A percentile compares a stretch with the other conserved stretches of the same genome.
Evolutionary conservation across 2,329 filamentous ascomycete species (phyloP).

Genomic region (Microdochium bolleyi): DNA sequence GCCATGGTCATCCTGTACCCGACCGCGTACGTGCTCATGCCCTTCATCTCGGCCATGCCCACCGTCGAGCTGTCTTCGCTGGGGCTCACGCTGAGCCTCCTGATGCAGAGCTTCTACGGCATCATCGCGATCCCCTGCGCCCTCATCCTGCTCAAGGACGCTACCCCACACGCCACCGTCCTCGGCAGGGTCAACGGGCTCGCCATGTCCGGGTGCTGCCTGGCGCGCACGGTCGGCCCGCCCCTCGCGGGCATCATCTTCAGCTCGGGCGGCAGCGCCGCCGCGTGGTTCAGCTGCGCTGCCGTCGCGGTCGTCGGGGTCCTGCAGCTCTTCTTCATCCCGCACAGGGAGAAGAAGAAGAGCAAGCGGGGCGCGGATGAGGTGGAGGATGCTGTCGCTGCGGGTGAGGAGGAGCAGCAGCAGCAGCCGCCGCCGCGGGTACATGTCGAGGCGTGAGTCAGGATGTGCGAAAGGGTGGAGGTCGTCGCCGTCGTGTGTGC

Average conservation of each 20-base stretch:
- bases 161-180: slow-evolving; percentile 51
- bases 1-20: slow-evolving; percentile 59
- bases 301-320: slow-evolving; percentile 17
- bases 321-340: slow-evolving; percentile 21
- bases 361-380: not conserved
- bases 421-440: no score
- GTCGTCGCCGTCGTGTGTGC: no score
- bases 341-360: slow-evolving; percentile 6
- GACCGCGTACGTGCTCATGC: slow-evolving; percentile 59
- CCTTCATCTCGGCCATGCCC: slow-evolving; percentile 56
- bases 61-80: slow-evolving; percentile 37
- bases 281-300: slow-evolving; percentile 31
- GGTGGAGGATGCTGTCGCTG: not conserved
- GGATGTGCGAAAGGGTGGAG: no score
- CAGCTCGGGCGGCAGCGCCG: slow-evolving; percentile 42
- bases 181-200: slow-evolving; percentile 67
- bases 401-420: not conserved
- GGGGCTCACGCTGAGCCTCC: slow-evolving; percentile 58
- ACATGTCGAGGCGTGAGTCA: no score
- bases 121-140: slow-evolving; percentile 62
- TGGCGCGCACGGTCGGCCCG: slow-evolving; percentile 61
- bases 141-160: slow-evolving; percentile 66
- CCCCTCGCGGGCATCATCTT: slow-evolving; percentile 63
- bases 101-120: slow-evolving; percentile 58
- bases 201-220: slow-evolving; percentile 64